Percentiles rank a stretch among this genome's conserved stretches.
Conservation (phyloP, 1,284 basidiomycete species). For the Tilletia walkeri region DNA sequence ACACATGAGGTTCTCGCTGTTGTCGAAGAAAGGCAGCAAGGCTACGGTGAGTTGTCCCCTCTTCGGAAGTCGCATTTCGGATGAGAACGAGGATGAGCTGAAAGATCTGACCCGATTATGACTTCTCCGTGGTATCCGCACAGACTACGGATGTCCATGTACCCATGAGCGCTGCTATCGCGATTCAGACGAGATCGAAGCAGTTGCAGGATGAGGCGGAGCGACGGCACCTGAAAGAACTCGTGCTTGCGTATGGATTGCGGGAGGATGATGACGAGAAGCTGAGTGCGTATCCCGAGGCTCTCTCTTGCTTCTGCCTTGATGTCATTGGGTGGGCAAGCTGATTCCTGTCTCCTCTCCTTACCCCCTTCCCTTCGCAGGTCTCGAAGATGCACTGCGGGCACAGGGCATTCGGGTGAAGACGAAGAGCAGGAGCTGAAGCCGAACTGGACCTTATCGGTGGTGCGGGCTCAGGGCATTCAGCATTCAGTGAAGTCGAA, state of each 20-base stretch:
- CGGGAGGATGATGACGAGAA: slow-evolving; percentile 21
- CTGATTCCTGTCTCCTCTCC: too few species aligned
- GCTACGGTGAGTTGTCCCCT: slow-evolving; percentile 66
- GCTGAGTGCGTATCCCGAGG: not conserved
- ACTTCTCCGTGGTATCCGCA: not conserved
- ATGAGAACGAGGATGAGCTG: not conserved
- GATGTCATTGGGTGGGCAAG: not conserved
- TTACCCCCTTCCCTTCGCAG: too few species aligned
- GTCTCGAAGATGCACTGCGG: too few species aligned
- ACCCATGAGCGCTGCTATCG: slow-evolving; percentile 42
- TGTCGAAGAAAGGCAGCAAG: slow-evolving; percentile 91
- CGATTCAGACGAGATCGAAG: slow-evolving; percentile 45
- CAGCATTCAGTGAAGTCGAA: too few species aligned
- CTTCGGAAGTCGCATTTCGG: not conserved
- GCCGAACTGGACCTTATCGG: too few species aligned
- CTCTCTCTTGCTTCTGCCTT: not conserved
- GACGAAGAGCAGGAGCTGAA: too few species aligned
- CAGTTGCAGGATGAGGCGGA: slow-evolving; percentile 48
- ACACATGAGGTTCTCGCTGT: slow-evolving; percentile 86
- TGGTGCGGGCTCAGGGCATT: too few species aligned
- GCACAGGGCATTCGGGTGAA: too few species aligned
- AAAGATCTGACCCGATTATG: not conserved
- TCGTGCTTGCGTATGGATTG: slow-evolving; percentile 58
- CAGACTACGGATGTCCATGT: slow-evolving; percentile 45
- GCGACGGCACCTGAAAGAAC: slow-evolving; percentile 48